phyloP scores from a whole-genome alignment of 495 filamentous ascomycete species.

The Talaromyces trachyspermus region DNA sequence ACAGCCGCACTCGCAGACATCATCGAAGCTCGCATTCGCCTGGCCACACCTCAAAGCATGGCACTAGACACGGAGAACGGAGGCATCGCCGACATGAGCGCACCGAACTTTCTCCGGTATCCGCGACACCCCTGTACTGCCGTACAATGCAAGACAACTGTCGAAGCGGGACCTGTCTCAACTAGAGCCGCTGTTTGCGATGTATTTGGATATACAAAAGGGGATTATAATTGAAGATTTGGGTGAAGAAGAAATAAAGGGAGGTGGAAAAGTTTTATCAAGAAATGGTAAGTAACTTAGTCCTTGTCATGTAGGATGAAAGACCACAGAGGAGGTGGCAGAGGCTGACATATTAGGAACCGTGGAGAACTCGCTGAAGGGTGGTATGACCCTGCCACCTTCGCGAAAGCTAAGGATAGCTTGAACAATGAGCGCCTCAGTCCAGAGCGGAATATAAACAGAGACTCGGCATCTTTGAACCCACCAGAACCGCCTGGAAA shows the following conservation, averaged over 20 bases:
- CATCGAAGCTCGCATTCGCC: constrained; percentile 18
- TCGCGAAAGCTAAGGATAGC: constrained; percentile 38
- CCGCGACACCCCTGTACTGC: constrained; percentile 41
- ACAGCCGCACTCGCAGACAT: constrained; percentile 16
- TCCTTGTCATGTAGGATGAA: too few relatives aligned
- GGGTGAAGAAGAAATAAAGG: constrained; percentile 62
- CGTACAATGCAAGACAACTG: constrained; percentile 57
- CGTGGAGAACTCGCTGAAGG: constrained; percentile 83
- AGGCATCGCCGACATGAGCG: constrained; percentile 17
- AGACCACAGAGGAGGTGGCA: not conserved
- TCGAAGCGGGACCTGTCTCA: constrained; percentile 54
- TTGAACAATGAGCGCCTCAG: constrained; percentile 5
- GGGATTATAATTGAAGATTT: constrained; percentile 55
- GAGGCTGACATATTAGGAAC: constrained; percentile 54
- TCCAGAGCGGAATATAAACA: not conserved
- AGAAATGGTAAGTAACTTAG: constrained; percentile 63
- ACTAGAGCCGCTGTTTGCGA: constrained; percentile 67
- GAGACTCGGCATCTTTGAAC: constrained; percentile 6
- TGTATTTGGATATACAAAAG: constrained; percentile 91
- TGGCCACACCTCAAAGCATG: constrained; percentile 8
- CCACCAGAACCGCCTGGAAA: constrained; percentile 24
- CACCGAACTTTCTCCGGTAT: constrained; percentile 4
- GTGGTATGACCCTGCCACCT: constrained; percentile 78
- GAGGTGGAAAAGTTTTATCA: constrained; percentile 87
- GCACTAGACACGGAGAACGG: constrained; percentile 20